phyloP scores from a whole-genome alignment of 169 alveolate species.

The Plasmodium sp. region DNA sequence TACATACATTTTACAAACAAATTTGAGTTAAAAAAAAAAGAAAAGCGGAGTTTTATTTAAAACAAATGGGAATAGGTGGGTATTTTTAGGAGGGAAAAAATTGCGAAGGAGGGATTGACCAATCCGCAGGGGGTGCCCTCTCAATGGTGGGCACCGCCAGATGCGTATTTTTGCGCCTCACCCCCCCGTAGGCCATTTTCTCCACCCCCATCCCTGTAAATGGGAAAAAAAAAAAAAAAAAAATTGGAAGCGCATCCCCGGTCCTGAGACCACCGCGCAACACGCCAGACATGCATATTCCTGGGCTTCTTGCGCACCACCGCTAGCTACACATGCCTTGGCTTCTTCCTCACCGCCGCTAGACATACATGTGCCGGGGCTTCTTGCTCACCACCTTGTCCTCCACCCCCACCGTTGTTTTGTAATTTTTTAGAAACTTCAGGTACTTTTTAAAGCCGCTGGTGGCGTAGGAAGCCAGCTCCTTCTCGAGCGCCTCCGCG shows the following conservation, averaged over 20 bases:
- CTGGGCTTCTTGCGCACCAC: no score
- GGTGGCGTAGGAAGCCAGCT: constrained; percentile 17
- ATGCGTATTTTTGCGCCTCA: not conserved
- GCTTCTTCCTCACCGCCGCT: no score
- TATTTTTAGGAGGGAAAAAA: not conserved
- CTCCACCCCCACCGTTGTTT: not conserved
- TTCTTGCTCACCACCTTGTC: not conserved
- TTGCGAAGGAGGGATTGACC: not conserved
- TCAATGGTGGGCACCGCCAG: not conserved
- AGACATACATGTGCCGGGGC: constrained; percentile 33
- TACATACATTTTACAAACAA: not conserved
- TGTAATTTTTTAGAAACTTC: constrained; percentile 43
- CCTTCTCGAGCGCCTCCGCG: constrained; percentile 12
- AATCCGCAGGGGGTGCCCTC: not conserved
- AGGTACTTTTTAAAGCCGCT: constrained; percentile 38
- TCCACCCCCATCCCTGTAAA: not conserved
- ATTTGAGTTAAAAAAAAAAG: not conserved
- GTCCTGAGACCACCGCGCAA: not conserved
- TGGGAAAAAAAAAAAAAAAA: not conserved
- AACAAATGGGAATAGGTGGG: not conserved
- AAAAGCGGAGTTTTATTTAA: not conserved
- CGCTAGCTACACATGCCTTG: no score
- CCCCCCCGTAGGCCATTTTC: not conserved
- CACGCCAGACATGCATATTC: no score
- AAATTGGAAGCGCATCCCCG: not conserved